Percentiles rank a stretch among this genome's conserved stretches.
Evolutionary conservation across 371 early-diverging fungal genomes (phyloP).

Genomic region (Vairimorpha necatrix): DNA sequence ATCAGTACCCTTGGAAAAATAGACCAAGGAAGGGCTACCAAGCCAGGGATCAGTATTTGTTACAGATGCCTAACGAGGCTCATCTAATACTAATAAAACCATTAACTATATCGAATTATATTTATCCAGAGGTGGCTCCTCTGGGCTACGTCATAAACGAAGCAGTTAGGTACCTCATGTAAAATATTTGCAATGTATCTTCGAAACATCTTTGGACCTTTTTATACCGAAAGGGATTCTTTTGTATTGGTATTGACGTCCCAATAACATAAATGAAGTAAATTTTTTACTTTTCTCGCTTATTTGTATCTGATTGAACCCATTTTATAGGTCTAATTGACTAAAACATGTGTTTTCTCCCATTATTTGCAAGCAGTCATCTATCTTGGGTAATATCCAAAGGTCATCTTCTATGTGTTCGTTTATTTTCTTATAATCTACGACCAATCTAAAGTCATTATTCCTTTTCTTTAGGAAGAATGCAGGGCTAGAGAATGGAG

Average conservation of each 20-base stretch:
- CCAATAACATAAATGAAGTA: not conserved
- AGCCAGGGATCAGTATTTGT: no score
- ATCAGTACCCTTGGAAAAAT: no score
- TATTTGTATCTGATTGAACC: not conserved
- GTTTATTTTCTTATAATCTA: constrained; percentile 33
- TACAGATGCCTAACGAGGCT: no score
- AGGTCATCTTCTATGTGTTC: not conserved
- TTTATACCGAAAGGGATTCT: constrained; percentile 28
- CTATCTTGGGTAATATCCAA: not conserved
- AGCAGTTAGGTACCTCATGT: not conserved
- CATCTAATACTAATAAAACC: no score
- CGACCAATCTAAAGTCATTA: constrained; percentile 18
- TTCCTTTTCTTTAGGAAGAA: constrained; percentile 29
- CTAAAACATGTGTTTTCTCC: constrained; percentile 37
- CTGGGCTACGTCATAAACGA: no score
- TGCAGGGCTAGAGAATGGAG: constrained; percentile 4
- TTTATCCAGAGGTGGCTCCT: no score
- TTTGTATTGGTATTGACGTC: constrained; percentile 1
- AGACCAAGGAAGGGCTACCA: no score
- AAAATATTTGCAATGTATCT: not conserved
- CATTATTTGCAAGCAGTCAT: constrained; percentile 29
- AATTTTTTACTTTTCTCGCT: not conserved
- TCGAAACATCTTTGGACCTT: constrained; percentile 21
- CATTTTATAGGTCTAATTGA: constrained; percentile 2
- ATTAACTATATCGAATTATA: no score